These are phyloP conservation scores for Aspergillus hancockii DNA, from an alignment of 495 filamentous ascomycete genomes.

Conservation along the genomic window DNA sequence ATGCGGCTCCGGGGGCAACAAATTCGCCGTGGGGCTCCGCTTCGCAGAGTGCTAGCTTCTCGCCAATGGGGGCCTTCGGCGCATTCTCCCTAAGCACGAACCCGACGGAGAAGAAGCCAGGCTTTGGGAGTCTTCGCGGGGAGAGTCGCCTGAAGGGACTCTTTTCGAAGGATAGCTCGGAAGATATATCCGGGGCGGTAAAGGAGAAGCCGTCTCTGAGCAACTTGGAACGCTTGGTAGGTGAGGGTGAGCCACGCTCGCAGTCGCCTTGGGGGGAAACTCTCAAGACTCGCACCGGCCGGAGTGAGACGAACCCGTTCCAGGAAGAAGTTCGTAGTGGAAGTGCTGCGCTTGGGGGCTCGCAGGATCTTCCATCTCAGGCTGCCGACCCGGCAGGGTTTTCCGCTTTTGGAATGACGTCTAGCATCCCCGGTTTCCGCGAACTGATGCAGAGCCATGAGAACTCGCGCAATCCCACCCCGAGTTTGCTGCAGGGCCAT, in stretches of 20 bases:
- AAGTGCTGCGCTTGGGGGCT: conserved; percentile 78
- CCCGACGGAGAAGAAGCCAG: conserved; percentile 65
- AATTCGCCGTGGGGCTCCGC: conserved; percentile 69
- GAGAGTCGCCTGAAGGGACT: conserved; percentile 84
- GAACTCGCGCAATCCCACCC: conserved; percentile 58
- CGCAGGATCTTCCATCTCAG: conserved; percentile 64
- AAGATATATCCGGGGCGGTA: conserved; percentile 55
- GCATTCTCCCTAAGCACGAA: conserved; percentile 67
- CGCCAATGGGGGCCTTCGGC: conserved; percentile 84
- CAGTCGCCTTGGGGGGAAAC: conserved; percentile 57
- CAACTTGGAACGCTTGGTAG: conserved; percentile 53
- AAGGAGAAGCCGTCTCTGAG: conserved; percentile 56
- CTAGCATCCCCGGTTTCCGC: conserved; percentile 66
- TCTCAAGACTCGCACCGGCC: conserved; percentile 48
- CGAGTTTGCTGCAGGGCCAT: conserved; percentile 52
- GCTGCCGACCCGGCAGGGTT: conserved; percentile 56
- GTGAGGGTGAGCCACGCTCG: conserved; percentile 42
- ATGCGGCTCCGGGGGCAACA: conserved; percentile 48
- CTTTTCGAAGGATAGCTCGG: conserved; percentile 73
- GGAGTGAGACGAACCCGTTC: conserved; percentile 85
- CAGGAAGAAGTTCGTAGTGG: conserved; percentile 65
- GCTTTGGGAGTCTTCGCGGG: conserved; percentile 66
- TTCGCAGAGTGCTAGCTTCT: conserved; percentile 58
- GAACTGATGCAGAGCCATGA: conserved; percentile 62
- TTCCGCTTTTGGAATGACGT: conserved; percentile 76